These are phyloP conservation scores for Mycena vitilis DNA, from an alignment of 768 basidiomycete genomes.

Conservation along the genomic window DNA sequence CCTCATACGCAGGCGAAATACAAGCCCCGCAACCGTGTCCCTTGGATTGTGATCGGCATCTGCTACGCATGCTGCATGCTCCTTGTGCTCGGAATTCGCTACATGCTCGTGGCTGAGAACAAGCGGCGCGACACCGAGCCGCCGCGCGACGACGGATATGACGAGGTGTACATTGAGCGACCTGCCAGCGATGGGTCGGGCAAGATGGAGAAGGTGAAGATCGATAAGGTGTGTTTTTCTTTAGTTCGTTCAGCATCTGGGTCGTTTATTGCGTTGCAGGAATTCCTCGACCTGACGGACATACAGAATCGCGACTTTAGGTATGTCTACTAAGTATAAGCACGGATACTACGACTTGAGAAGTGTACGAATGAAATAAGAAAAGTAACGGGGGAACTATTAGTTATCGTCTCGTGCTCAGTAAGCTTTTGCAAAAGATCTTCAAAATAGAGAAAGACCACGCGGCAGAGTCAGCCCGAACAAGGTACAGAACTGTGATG, in stretches of 20 bases:
- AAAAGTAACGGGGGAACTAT: too few species aligned
- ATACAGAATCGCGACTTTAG: slow-evolving; percentile 78
- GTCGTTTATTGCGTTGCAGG: slow-evolving; percentile 50
- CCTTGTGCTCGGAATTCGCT: slow-evolving; percentile 61
- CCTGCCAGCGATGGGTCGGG: slow-evolving; percentile 58
- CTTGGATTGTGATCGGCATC: slow-evolving; percentile 81
- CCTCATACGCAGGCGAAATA: slow-evolving; percentile 53
- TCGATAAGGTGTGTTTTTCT: slow-evolving; percentile 70
- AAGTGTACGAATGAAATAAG: background rate
- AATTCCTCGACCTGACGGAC: slow-evolving; percentile 81
- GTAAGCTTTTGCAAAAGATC: too few species aligned
- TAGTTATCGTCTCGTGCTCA: too few species aligned
- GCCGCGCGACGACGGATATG: slow-evolving; percentile 58
- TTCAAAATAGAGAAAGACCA: too few species aligned
- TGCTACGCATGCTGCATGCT: slow-evolving; percentile 68
- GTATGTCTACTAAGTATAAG: slow-evolving; percentile 57
- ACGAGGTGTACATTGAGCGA: slow-evolving; percentile 71
- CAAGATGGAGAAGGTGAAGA: slow-evolving; percentile 61
- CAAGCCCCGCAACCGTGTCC: slow-evolving; percentile 76
- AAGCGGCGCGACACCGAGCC: slow-evolving; percentile 69
- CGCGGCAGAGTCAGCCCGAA: too few species aligned
- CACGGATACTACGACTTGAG: background rate
- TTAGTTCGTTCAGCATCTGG: slow-evolving; percentile 11
- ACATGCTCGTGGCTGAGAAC: slow-evolving; percentile 69
- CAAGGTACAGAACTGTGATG: too few species aligned